These are phyloP conservation scores for Striga asiatica DNA, from an alignment of 257 asterid genomes.

Conservation along the genomic window DNA sequence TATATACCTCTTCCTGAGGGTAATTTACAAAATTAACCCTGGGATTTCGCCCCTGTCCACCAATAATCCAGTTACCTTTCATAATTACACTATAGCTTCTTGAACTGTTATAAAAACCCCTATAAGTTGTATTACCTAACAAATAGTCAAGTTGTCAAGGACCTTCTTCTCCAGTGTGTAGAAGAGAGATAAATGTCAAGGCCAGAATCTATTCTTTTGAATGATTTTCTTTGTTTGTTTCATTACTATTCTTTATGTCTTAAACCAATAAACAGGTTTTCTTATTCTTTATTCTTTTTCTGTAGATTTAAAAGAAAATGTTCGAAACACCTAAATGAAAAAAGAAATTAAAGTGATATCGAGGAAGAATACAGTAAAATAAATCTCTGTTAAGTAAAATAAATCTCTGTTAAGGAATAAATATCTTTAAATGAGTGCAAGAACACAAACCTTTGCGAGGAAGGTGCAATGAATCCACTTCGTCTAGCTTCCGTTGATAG, in stretches of 20 bases:
- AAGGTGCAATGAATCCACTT: constrained; percentile 76
- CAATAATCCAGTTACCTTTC: background rate
- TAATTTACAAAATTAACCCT: too few species aligned
- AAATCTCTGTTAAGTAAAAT: background rate
- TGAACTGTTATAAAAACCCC: background rate
- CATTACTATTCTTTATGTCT: too few species aligned
- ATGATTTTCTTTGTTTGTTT: too few species aligned
- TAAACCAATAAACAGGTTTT: too few species aligned
- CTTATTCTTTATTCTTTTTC: too few species aligned
- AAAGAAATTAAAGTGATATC: background rate
- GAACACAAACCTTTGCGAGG: constrained; percentile 72
- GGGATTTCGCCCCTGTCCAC: too few species aligned
- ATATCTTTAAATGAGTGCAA: constrained; percentile 3
- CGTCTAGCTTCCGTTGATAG: constrained; percentile 81
- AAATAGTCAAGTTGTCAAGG: too few species aligned
- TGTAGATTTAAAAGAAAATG: background rate
- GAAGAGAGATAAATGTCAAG: background rate
- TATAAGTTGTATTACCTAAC: background rate
- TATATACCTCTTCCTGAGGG: too few species aligned
- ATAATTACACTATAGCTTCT: background rate
- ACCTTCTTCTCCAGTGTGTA: too few species aligned
- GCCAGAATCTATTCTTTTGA: background rate
- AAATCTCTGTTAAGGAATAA: constrained; percentile 5
- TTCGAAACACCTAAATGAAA: background rate
- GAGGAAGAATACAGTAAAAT: background rate